Evolutionary conservation across 2,329 filamentous ascomycete genomes (phyloP).

Genomic region (Aspergillus luchuensis): DNA sequence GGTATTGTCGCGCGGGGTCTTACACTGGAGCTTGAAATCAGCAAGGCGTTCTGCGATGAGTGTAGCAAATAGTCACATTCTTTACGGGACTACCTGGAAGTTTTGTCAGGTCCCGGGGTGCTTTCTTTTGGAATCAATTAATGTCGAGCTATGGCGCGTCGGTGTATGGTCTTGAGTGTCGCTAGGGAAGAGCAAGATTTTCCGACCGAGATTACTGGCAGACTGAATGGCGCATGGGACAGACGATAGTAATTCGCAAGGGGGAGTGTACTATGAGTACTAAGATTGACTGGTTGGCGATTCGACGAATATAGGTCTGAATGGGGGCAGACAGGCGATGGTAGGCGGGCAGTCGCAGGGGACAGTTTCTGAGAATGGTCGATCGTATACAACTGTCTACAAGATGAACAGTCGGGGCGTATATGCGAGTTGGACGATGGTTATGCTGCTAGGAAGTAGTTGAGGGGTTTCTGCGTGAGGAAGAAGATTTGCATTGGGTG

Average conservation of each 20-base stretch:
- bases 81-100: conserved; percentile 8
- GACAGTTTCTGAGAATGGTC: neutral
- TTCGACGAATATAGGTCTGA: neutral
- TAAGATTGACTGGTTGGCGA: neutral
- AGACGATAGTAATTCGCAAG: neutral
- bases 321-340: neutral
- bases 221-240: conserved; percentile 11
- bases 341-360: neutral
- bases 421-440: neutral
- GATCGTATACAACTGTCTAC: conserved; percentile 10
- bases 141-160: neutral
- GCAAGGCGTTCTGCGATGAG: conserved; percentile 19
- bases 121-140: neutral
- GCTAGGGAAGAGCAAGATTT: neutral
- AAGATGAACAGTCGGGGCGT: neutral
- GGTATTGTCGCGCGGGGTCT: conserved; percentile 6
- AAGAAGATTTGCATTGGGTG: conserved; percentile 28
- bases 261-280: neutral
- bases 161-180: neutral
- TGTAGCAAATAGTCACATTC: conserved; percentile 17
- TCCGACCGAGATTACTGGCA: conserved; percentile 4
- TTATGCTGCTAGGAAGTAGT: conserved; percentile 27
- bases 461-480: conserved; percentile 27
- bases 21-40: conserved; percentile 23
- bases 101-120: neutral